Evolutionary conservation across 2,329 filamentous ascomycete genomes (phyloP).

Genomic region (Emericellopsis cladophorae): DNA sequence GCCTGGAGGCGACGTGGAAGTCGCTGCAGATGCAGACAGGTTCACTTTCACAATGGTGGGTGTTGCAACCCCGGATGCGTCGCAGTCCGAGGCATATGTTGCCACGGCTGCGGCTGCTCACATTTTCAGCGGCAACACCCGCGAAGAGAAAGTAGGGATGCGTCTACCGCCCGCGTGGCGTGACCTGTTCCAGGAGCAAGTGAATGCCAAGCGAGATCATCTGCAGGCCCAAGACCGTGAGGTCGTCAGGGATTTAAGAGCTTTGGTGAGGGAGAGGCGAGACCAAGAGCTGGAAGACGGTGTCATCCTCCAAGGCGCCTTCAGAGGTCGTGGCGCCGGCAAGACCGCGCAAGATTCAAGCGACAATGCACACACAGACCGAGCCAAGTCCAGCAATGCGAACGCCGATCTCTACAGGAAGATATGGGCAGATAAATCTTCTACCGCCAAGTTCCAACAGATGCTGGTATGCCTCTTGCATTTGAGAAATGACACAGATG

Average conservation of each 20-base stretch:
- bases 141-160: constrained; percentile 76
- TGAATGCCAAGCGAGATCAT: constrained; percentile 55
- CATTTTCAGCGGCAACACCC: constrained; percentile 62
- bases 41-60: constrained; percentile 62
- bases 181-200: constrained; percentile 74
- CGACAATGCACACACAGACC: constrained; percentile 35
- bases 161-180: constrained; percentile 71
- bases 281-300: constrained; percentile 62
- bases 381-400: constrained; percentile 20
- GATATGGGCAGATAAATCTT: constrained; percentile 47
- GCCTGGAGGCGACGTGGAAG: constrained; percentile 26
- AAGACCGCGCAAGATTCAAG: constrained; percentile 32
- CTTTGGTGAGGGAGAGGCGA: constrained; percentile 54
- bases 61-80: constrained; percentile 59
- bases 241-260: constrained; percentile 53
- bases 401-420: constrained; percentile 38
- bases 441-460: constrained; percentile 50
- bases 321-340: constrained; percentile 44
- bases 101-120: constrained; percentile 74
- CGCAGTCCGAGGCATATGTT: constrained; percentile 79
- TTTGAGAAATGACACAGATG: background rate
- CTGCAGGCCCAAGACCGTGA: constrained; percentile 59
- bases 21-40: constrained; percentile 30
- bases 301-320: constrained; percentile 65
- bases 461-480: constrained; percentile 51